Evolutionary conservation across 345 rosid genomes (phyloP).

Genomic region (Eucalyptus guilfoylei): DNA sequence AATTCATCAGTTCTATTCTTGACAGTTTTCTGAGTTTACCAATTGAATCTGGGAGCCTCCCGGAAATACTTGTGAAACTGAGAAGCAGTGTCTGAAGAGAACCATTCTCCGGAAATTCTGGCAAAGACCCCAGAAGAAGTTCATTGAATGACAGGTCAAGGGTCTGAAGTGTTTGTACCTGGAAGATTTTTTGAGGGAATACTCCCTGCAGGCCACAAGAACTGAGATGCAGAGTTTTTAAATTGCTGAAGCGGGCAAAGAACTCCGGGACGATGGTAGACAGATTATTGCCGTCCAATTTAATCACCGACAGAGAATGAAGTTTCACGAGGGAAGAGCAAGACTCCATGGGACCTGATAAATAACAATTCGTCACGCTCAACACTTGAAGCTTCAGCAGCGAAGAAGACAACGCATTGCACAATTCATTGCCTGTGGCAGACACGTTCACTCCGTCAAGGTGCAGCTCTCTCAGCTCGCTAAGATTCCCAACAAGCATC

Average conservation of each 20-base stretch:
- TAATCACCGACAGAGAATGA: background rate
- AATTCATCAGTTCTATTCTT: background rate
- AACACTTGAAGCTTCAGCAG: slow-evolving; percentile 1
- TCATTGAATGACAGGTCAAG: background rate
- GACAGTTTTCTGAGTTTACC: slow-evolving; percentile 1
- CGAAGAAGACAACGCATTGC: slow-evolving; percentile 1
- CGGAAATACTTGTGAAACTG: slow-evolving; percentile 3
- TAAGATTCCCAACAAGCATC: slow-evolving; percentile 3
- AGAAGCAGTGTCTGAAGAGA: slow-evolving; percentile 12
- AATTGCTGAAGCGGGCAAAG: background rate
- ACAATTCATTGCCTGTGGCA: slow-evolving; percentile 1
- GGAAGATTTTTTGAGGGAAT: slow-evolving; percentile 13
- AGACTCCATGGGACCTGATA: slow-evolving; percentile 15
- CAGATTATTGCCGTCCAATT: slow-evolving; percentile 1
- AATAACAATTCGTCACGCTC: slow-evolving; percentile 6
- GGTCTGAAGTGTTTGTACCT: slow-evolving; percentile 2
- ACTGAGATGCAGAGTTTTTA: slow-evolving; percentile 5
- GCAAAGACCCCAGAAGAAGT: slow-evolving; percentile 10
- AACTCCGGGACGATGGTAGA: slow-evolving; percentile 4
- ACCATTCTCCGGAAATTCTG: background rate
- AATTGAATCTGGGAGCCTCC: slow-evolving; percentile 17
- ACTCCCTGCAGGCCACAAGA: background rate
- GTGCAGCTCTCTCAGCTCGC: background rate
- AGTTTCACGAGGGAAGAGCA: background rate
- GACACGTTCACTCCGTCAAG: slow-evolving; percentile 22